These are phyloP conservation scores for Spergularia marina DNA, from an alignment of 148 eudicot genomes.

Conservation along the genomic window DNA sequence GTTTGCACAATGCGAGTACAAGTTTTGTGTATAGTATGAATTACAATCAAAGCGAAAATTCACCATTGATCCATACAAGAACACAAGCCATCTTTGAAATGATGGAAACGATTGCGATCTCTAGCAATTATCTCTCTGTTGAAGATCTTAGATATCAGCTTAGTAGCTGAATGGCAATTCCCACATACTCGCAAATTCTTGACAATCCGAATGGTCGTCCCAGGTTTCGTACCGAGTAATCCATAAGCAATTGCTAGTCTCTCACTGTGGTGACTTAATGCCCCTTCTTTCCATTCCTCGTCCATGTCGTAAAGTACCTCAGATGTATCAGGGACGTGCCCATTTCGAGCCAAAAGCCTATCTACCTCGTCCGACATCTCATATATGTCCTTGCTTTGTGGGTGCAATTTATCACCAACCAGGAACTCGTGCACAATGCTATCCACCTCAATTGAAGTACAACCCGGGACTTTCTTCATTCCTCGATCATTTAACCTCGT, in stretches of 20 bases:
- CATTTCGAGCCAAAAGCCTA: constrained; percentile 30
- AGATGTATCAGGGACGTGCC: constrained; percentile 48
- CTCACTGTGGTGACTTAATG: constrained; percentile 48
- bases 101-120: constrained; percentile 53
- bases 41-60: not conserved
- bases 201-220: constrained; percentile 44
- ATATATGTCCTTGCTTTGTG: constrained; percentile 40
- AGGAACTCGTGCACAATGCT: constrained; percentile 52
- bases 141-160: constrained; percentile 42
- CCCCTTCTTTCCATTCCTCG: constrained; percentile 45
- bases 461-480: constrained; percentile 53
- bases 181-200: constrained; percentile 55
- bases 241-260: constrained; percentile 55
- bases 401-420: constrained; percentile 51
- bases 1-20: too few relatives aligned
- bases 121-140: constrained; percentile 48
- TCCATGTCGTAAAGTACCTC: constrained; percentile 47
- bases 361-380: constrained; percentile 47
- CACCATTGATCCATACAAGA: constrained; percentile 54
- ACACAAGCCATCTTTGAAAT: constrained; percentile 50
- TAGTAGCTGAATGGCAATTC: constrained; percentile 51
- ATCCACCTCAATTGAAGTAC: constrained; percentile 59
- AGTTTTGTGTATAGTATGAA: not conserved
- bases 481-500: constrained; percentile 40
- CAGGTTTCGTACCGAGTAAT: constrained; percentile 48